Evolutionary conservation across 2,329 filamentous ascomycete genomes (phyloP).

Genomic region (Ophiostoma ulmi): DNA sequence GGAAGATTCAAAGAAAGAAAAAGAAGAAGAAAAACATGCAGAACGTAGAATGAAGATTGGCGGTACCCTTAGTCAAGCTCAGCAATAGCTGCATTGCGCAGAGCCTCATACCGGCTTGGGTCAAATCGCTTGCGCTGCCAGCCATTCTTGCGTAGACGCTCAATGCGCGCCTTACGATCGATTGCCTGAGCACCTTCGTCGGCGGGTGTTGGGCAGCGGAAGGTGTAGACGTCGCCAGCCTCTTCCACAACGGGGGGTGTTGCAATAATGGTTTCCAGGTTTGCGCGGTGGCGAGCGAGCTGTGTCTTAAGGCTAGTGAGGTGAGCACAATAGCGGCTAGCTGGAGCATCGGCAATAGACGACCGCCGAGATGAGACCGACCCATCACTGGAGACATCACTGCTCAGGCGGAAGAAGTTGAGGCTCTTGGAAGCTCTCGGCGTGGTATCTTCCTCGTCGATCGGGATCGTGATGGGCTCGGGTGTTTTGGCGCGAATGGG

Average conservation of each 20-base stretch:
- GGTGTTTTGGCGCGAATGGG: conserved; percentile 27
- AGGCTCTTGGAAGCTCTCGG: conserved; percentile 20
- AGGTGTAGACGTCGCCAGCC: not conserved
- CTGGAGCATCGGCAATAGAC: conserved; percentile 30
- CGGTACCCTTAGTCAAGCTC: conserved; percentile 39
- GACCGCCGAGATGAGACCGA: conserved; percentile 11
- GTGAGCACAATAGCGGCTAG: conserved; percentile 47
- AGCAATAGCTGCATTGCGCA: conserved; percentile 48
- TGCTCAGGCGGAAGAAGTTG: not conserved
- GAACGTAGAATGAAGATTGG: not conserved
- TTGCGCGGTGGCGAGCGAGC: conserved; percentile 44
- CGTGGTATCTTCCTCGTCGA: conserved; percentile 23
- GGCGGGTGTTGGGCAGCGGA: conserved; percentile 26
- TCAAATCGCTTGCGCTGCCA: conserved; percentile 56
- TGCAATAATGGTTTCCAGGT: conserved; percentile 41
- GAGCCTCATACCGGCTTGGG: conserved; percentile 46
- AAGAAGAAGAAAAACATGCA: not conserved
- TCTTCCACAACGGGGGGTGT: conserved; percentile 22
- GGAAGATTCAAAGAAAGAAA: conserved; percentile 9
- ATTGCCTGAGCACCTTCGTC: conserved; percentile 37
- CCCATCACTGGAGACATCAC: not conserved
- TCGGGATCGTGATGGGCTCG: conserved; percentile 24
- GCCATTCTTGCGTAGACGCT: conserved; percentile 48
- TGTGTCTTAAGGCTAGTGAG: conserved; percentile 47
- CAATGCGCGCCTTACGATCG: conserved; percentile 49